Evolutionary conservation across 2,329 filamentous ascomycete genomes (phyloP).

Genomic region (Alternaria viburni): DNA sequence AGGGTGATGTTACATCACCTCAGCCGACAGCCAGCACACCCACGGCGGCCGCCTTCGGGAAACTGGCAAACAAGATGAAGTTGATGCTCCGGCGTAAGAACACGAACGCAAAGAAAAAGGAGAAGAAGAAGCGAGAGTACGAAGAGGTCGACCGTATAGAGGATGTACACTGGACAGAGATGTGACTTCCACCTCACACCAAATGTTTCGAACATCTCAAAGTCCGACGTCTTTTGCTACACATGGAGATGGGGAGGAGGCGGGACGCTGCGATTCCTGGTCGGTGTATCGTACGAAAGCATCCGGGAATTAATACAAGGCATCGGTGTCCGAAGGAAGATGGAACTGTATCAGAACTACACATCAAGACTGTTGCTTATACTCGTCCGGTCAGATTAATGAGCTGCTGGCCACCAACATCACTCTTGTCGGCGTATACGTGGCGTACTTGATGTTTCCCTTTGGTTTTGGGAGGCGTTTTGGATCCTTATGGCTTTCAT

Average conservation of each 20-base stretch:
- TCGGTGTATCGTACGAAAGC: neutral
- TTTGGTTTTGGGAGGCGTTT: neutral
- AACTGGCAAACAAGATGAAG: slow-evolving; percentile 40
- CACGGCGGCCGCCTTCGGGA: slow-evolving; percentile 31
- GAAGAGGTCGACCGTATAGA: slow-evolving; percentile 41
- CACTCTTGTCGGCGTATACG: slow-evolving; percentile 8
- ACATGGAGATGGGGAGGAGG: neutral
- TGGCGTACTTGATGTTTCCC: neutral
- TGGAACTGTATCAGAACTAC: neutral
- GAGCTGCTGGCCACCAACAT: slow-evolving; percentile 8
- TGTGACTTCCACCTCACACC: slow-evolving; percentile 20
- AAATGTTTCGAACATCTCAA: neutral
- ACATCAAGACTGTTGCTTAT: neutral
- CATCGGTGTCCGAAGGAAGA: neutral
- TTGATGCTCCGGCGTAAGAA: slow-evolving; percentile 35
- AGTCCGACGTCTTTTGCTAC: neutral
- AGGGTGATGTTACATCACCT: slow-evolving; percentile 11
- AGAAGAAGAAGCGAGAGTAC: slow-evolving; percentile 31
- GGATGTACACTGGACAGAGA: slow-evolving; percentile 46
- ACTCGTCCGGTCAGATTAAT: neutral
- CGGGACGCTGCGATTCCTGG: neutral
- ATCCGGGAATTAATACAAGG: neutral
- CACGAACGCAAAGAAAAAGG: slow-evolving; percentile 31
- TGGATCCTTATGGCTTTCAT: neutral
- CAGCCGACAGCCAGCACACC: slow-evolving; percentile 18